These are phyloP conservation scores for Xylaria telfairii DNA, from an alignment of 495 filamentous ascomycete genomes.

Conservation along the genomic window DNA sequence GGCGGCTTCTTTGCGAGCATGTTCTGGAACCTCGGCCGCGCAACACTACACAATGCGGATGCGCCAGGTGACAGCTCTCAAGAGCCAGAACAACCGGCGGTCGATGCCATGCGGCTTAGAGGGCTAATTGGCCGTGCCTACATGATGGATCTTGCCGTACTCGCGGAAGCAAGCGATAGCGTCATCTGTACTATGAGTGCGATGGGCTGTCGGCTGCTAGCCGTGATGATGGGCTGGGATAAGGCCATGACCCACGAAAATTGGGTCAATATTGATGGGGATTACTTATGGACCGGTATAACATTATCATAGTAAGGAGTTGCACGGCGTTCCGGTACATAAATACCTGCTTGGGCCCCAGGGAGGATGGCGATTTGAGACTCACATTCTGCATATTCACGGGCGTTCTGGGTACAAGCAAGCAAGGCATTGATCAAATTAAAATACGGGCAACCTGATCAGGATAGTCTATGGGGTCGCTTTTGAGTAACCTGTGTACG, in stretches of 20 bases:
- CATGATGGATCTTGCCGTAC: slow-evolving; percentile 70
- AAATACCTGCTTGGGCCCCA: background rate
- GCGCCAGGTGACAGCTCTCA: slow-evolving; percentile 24
- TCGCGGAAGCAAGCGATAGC: slow-evolving; percentile 64
- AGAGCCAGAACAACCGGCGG: slow-evolving; percentile 43
- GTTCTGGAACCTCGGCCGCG: slow-evolving; percentile 69
- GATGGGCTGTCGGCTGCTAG: slow-evolving; percentile 69
- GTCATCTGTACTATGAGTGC: slow-evolving; percentile 72
- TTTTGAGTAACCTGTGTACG: background rate
- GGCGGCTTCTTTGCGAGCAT: slow-evolving; percentile 74
- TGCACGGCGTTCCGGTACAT: slow-evolving; percentile 15
- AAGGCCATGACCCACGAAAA: slow-evolving; percentile 57
- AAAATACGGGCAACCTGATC: background rate
- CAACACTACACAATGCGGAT: slow-evolving; percentile 40
- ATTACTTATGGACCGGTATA: slow-evolving; percentile 60
- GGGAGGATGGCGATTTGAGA: background rate
- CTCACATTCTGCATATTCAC: slow-evolving; percentile 9
- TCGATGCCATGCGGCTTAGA: slow-evolving; percentile 61
- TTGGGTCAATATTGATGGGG: slow-evolving; percentile 79
- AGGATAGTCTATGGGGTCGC: background rate
- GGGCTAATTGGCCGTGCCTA: slow-evolving; percentile 74
- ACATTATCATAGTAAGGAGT: slow-evolving; percentile 26
- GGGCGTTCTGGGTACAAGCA: slow-evolving; percentile 5
- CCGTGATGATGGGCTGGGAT: slow-evolving; percentile 83
- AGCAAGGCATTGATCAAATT: slow-evolving; percentile 7